phyloP scores from a whole-genome alignment of 768 basidiomycete genomes.

The Auricularia auricula-judae region DNA sequence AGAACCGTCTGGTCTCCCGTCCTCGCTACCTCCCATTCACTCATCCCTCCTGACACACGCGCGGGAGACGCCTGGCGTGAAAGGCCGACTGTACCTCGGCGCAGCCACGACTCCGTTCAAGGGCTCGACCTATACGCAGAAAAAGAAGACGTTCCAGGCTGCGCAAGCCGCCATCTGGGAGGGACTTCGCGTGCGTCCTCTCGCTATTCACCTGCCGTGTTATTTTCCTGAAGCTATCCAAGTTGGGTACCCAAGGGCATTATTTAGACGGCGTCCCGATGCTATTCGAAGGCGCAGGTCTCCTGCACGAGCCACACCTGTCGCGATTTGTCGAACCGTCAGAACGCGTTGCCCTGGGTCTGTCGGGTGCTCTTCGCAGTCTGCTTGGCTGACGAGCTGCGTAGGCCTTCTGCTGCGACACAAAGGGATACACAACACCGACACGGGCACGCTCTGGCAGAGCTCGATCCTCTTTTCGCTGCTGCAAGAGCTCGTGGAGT shows the following conservation, averaged over 20 bases:
- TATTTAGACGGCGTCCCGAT: constrained; percentile 66
- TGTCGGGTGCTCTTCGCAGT: constrained; percentile 9
- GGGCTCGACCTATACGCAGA: constrained; percentile 44
- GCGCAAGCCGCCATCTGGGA: constrained; percentile 69
- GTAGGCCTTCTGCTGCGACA: constrained; percentile 62
- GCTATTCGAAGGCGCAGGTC: constrained; percentile 44
- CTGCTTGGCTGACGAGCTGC: background rate
- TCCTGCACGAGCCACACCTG: constrained; percentile 27
- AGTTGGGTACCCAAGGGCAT: constrained; percentile 62
- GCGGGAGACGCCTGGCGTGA: constrained; percentile 27
- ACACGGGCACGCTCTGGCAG: constrained; percentile 57
- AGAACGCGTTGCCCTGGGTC: constrained; percentile 52
- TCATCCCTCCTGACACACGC: constrained; percentile 31
- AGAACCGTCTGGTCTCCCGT: background rate
- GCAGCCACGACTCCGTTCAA: constrained; percentile 64
- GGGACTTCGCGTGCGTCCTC: constrained; percentile 39
- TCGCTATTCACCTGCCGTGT: no score
- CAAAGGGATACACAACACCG: constrained; percentile 49
- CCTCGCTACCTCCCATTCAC: constrained; percentile 31
- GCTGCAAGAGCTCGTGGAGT: constrained; percentile 52
- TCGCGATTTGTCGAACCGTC: constrained; percentile 28
- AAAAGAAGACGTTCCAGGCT: constrained; percentile 51
- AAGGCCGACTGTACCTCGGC: constrained; percentile 66
- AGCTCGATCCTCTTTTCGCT: constrained; percentile 65
- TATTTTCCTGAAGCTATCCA: no score